Evolutionary conservation across 2,329 filamentous ascomycete genomes (phyloP).

Genomic region (Calycina marina): DNA sequence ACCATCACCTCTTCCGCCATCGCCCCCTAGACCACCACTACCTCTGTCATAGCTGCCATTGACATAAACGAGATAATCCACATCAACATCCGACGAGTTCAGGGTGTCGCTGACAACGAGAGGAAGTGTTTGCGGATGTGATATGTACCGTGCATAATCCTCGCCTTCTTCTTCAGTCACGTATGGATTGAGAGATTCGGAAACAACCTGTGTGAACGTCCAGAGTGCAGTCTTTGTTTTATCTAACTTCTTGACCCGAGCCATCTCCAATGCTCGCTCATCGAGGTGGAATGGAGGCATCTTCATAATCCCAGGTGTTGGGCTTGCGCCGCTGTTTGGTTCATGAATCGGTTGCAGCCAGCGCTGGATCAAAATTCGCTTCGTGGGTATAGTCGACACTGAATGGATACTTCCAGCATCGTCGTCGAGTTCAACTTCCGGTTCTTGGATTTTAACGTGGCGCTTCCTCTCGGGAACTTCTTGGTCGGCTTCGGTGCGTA

Average conservation of each 20-base stretch:
- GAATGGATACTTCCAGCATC: constrained; percentile 29
- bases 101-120: constrained; percentile 61
- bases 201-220: constrained; percentile 76
- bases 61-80: constrained; percentile 71
- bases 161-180: constrained; percentile 63
- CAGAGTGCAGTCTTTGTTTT: constrained; percentile 75
- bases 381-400: constrained; percentile 26
- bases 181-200: constrained; percentile 72
- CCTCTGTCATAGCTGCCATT: constrained; percentile 42
- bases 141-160: constrained; percentile 81
- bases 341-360: constrained; percentile 40
- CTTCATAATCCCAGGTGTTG: constrained; percentile 41
- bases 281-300: constrained; percentile 22
- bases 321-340: constrained; percentile 5
- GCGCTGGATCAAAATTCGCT: constrained; percentile 40
- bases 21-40: constrained; percentile 2
- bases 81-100: constrained; percentile 37
- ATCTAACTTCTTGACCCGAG: constrained; percentile 48
- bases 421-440: constrained; percentile 28
- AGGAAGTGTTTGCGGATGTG: constrained; percentile 77
- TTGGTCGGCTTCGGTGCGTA: constrained; percentile 50
- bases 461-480: constrained; percentile 50
- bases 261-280: constrained; percentile 31
- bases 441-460: constrained; percentile 55
- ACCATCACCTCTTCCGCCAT: constrained; percentile 1